Evolutionary conservation across 2,329 filamentous ascomycete species (phyloP).

Genomic region (Colletotrichum gloeosporioides): DNA sequence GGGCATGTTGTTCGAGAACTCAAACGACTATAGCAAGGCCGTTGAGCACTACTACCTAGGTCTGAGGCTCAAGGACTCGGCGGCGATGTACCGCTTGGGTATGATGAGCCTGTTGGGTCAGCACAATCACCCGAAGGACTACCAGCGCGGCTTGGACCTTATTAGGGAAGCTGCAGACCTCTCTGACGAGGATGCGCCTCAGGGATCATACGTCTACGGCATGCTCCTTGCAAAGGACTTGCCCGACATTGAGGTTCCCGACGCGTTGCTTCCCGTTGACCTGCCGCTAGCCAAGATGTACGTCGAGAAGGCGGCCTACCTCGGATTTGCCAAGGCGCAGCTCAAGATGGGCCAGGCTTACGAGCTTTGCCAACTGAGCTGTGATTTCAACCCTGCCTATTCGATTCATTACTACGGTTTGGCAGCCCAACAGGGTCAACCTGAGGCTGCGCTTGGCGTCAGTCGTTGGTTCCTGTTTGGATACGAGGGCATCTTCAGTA

Average conservation of each 20-base stretch:
- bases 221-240: conserved; percentile 93
- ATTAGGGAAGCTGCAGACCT: conserved; percentile 84
- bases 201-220: conserved; percentile 93
- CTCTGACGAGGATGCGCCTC: conserved; percentile 94
- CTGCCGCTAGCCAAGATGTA: conserved; percentile 79
- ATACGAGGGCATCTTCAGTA: conserved; percentile 88
- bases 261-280: conserved; percentile 72
- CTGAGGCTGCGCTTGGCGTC: conserved; percentile 93
- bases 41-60: conserved; percentile 89
- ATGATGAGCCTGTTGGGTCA: conserved; percentile 98
- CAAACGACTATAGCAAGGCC: conserved; percentile 89
- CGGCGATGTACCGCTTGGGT: conserved; percentile 83
- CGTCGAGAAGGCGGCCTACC: conserved; percentile 94
- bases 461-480: conserved; percentile 99
- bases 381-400: conserved; percentile 91
- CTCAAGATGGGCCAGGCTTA: conserved; percentile 97
- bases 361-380: conserved; percentile 91
- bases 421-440: conserved; percentile 88
- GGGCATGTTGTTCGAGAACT: conserved; percentile 97
- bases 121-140: conserved; percentile 88
- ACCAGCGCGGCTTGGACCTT: conserved; percentile 76
- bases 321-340: conserved; percentile 95
- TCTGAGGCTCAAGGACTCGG: conserved; percentile 82
- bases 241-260: conserved; percentile 85
- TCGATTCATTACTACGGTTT: conserved; percentile 96